Base-by-base conservation (phyloP, 2,329 filamentous ascomycete genomes). In the Drechslerella dactyloides region DNA sequence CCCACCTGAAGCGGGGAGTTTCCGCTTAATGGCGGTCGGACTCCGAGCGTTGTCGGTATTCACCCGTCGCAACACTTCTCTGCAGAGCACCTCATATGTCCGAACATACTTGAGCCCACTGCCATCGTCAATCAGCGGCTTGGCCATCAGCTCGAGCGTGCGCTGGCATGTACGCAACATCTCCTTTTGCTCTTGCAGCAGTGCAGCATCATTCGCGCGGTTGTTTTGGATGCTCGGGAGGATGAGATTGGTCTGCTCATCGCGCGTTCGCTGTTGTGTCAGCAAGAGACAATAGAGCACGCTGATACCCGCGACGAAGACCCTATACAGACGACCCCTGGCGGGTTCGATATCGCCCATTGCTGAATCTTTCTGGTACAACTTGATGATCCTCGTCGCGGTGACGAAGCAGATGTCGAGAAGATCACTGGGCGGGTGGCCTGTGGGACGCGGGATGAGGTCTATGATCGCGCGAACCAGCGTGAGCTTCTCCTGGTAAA, bases 331-430 rank as follows among this genome's bases (percentile, higher is more conserved):
- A 30, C 69, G 56, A 46, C 69, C 63, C 27, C 69, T 52, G 10
- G 69, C 69, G 3, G 69, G 69, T 44, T 73, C 69, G 7, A 73
- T 73, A 33, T 73, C 63, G 19, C 69, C 69, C 69, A 68, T 73
- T n/a, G 69, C 69, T 1, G 62, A 73, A 37, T 66, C 62, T 24
- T 68, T 73, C 30, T 73, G 61, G 17, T 73, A 73, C 2, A 73
- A 37, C 19, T 66, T 73, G 46, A 73, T 73, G 23, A 66, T 73
- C 30, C 63, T 64, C 0, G 69, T 66, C 15, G 69, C 69, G 1
- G 69, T 68, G n/a, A 62, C 60, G 30, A 73, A 73, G 53, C 69
- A 73, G 21, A 73, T 73, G 27, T 73, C 69, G 10, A 73, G 52
- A 6, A 73, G 61, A 27, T 73, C 69, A 17, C 63, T 66, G 5